Percentiles rank a stretch among this genome's conserved stretches.
These are phyloP conservation scores for Pleurotus sapidus DNA, from an alignment of 768 basidiomycete genomes.

Conservation along the genomic window DNA sequence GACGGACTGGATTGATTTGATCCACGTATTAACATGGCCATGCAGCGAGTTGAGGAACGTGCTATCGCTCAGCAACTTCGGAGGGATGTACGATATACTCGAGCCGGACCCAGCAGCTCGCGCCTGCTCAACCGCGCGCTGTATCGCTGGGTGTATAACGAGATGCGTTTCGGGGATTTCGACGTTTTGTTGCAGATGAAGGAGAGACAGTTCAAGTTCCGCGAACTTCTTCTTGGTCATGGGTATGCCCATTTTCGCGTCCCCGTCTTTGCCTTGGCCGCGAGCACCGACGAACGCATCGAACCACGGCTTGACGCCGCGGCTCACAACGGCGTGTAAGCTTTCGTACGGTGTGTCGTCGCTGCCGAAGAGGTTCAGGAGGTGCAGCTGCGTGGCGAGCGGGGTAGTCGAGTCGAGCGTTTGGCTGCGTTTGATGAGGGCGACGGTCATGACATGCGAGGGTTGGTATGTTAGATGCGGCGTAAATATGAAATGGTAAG, in stretches of 20 bases:
- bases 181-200: conserved; percentile 98
- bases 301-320: conserved; percentile 96
- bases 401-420: conserved; percentile 79
- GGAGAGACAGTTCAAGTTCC: conserved; percentile 88
- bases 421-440: conserved; percentile 90
- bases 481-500: conserved; percentile 65
- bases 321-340: conserved; percentile 91
- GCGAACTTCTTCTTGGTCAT: conserved; percentile 99
- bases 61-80: conserved; percentile 78
- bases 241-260: conserved; percentile 90
- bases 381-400: conserved; percentile 83
- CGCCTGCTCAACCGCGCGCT: conserved; percentile 76
- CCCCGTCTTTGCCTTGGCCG: conserved; percentile 69
- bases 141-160: conserved; percentile 86
- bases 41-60: conserved; percentile 93
- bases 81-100: conserved; percentile 72
- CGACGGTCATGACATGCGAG: conserved; percentile 80
- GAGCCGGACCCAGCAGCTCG: conserved; percentile 57
- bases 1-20: conserved; percentile 95
- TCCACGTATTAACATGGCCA: conserved; percentile 94
- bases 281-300: conserved; percentile 94
- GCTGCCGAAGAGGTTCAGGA: conserved; percentile 87
- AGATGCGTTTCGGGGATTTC: conserved; percentile 98
- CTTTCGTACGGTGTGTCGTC: conserved; percentile 94
- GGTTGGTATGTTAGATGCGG: conserved; percentile 78